phyloP scores from a whole-genome alignment of 2,329 filamentous ascomycete genomes.

The Exophiala lecanii-corni region DNA sequence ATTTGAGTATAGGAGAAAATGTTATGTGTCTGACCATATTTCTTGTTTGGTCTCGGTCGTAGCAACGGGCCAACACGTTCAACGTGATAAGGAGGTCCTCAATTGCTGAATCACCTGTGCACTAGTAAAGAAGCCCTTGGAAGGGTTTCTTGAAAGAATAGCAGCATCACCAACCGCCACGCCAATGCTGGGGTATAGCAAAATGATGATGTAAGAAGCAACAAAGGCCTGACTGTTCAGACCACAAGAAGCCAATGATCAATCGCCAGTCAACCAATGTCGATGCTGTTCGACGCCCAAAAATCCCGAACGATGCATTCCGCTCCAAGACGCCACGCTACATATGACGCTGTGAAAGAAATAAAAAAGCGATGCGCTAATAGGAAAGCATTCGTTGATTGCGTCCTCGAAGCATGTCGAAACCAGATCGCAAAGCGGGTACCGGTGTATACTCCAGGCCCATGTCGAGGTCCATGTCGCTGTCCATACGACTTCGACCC shows the following conservation, averaged over 20 bases:
- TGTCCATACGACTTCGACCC: slow-evolving; percentile 31
- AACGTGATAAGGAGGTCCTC: slow-evolving; percentile 5
- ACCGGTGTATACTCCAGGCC: slow-evolving; percentile 24
- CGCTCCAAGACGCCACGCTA: slow-evolving; percentile 24
- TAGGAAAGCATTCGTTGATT: slow-evolving; percentile 25
- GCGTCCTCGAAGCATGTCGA: slow-evolving; percentile 18
- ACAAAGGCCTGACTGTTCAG: slow-evolving; percentile 5
- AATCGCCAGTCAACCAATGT: too few relatives aligned
- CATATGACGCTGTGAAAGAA: slow-evolving; percentile 12
- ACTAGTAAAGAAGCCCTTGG: too few relatives aligned
- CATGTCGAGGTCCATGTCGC: slow-evolving; percentile 27
- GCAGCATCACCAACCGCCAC: slow-evolving; percentile 1
- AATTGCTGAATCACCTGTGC: too few relatives aligned
- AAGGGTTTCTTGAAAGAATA: too few relatives aligned
- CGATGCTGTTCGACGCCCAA: slow-evolving; percentile 6
- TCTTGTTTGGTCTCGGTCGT: slow-evolving; percentile 7
- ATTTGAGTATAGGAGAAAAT: slow-evolving; percentile 3
- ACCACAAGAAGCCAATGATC: too few relatives aligned
- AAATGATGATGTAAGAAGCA: slow-evolving; percentile 12
- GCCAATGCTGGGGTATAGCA: slow-evolving; percentile 11
- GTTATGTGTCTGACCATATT: slow-evolving; percentile 6
- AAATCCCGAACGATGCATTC: slow-evolving; percentile 9
- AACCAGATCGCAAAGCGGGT: slow-evolving; percentile 15
- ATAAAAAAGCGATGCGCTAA: slow-evolving; percentile 16
- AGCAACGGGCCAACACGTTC: slow-evolving; percentile 3